These are phyloP conservation scores for Magnaporthiopsis incrustans DNA, from an alignment of 2,329 filamentous ascomycete species.

Conservation along the genomic window DNA sequence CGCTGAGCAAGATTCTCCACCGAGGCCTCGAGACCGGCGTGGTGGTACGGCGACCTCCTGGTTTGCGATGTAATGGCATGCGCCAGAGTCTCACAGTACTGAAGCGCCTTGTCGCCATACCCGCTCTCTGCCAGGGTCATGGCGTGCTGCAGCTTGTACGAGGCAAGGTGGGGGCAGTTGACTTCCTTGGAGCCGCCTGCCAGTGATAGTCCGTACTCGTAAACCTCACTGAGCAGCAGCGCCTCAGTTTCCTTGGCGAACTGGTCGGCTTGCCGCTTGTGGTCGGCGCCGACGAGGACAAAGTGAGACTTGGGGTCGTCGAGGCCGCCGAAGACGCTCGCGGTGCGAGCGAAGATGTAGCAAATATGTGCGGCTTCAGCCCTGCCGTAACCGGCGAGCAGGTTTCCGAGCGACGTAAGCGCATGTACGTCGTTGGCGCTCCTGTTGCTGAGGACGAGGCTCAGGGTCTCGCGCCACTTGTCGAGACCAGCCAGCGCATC, in stretches of 20 bases:
- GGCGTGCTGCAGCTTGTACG: constrained; percentile 88
- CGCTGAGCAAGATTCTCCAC: constrained; percentile 80
- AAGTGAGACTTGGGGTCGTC: constrained; percentile 76
- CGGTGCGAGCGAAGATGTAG: constrained; percentile 73
- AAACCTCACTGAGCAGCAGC: constrained; percentile 90
- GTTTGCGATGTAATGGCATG: constrained; percentile 71
- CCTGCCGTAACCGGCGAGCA: constrained; percentile 78
- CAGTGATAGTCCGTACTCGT: constrained; percentile 80
- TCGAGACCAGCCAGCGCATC: constrained; percentile 80
- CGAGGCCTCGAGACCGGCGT: constrained; percentile 61
- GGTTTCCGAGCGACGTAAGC: constrained; percentile 68
- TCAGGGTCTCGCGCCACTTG: constrained; percentile 87
- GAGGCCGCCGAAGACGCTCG: constrained; percentile 67
- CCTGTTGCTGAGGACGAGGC: constrained; percentile 80
- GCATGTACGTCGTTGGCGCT: constrained; percentile 72
- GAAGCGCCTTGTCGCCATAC: constrained; percentile 70
- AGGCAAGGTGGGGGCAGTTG: constrained; percentile 71
- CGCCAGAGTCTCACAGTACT: constrained; percentile 83
- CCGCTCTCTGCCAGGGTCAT: constrained; percentile 78
- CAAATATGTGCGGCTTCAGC: constrained; percentile 91
- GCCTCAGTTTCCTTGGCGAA: constrained; percentile 76
- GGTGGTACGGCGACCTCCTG: constrained; percentile 79
- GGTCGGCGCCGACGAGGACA: constrained; percentile 73
- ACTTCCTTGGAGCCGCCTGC: constrained; percentile 47
- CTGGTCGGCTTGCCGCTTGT: constrained; percentile 60